Evolutionary conservation across 768 basidiomycete genomes (phyloP), one percentile per base, ranked within the genome.

Genomic region (Melanogaster broomeanus): DNA sequence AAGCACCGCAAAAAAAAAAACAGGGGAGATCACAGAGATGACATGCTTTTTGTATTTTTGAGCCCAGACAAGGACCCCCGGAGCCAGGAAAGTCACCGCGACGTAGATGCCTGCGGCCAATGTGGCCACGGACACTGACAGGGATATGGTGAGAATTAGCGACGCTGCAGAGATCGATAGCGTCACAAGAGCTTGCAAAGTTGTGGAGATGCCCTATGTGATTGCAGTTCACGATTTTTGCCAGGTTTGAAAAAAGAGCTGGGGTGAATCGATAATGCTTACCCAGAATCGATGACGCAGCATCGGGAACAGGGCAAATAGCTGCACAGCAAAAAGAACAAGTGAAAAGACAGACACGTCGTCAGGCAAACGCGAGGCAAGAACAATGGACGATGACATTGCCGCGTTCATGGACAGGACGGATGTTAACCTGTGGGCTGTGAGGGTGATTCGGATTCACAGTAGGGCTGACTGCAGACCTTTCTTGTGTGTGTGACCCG

Each of bases 381-480:
- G 77, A 49, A 98, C 95, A 41, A 97, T 89, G 28, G 90, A 92
- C 16, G 92, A 90, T 38, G 91, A 94, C 52, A 97, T 85, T 28
- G 91, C 92, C 40, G 94, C 94, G 63, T 93, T 93, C 77, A 88
- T 90, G 38, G 90, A 92, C 50, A 93, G 66, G 42, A 93, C 88
- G 41, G 89, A 91, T 38, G 87, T 88, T 48, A 92, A 70, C 66
- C 90, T 91, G 65, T 56, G 45, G 66, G 57, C 48, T 61, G 61
- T 64, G 64, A 64, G 57, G 51, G 51, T 45, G 59, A 55, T 45
- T 47, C 52, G 45, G 39, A 53, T 40, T 58, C 54, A 51, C 52
- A 59, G 65, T 61, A 55, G 53, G 51, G 49, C 30, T 48, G 56
- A 50, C 24, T 42, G 44, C 68, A 60, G 58, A 85, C 88, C 86